Percentiles rank a stretch among this genome's conserved stretches.
phyloP scores from a whole-genome alignment of 2,329 filamentous ascomycete genomes.

The Penicillium sp. region DNA sequence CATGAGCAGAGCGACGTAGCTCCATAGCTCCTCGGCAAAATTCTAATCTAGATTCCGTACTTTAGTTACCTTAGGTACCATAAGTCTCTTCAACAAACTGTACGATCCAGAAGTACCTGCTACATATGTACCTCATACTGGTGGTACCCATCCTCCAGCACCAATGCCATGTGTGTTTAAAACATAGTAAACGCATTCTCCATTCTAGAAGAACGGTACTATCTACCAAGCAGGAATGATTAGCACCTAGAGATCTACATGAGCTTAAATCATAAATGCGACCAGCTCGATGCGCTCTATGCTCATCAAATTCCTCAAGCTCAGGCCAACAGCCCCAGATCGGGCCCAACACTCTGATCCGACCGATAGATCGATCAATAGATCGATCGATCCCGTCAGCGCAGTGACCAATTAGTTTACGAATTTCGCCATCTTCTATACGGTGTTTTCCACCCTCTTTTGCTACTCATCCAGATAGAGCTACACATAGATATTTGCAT shows the following conservation, averaged over 20 bases:
- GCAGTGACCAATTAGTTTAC: background rate
- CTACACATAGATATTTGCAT: background rate
- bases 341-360: background rate
- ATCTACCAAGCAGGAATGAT: too few species aligned
- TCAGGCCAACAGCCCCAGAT: conserved; percentile 1
- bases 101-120: too few species aligned
- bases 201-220: too few species aligned
- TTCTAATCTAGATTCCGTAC: too few species aligned
- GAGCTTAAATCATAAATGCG: background rate
- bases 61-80: too few species aligned
- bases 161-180: too few species aligned
- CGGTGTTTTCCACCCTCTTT: background rate
- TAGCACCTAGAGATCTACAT: too few species aligned
- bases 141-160: too few species aligned
- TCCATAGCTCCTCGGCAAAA: too few species aligned
- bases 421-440: background rate
- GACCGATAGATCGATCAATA: background rate
- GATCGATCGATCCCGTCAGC: background rate
- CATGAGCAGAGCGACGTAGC: too few species aligned
- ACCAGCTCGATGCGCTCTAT: background rate
- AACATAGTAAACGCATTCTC: too few species aligned
- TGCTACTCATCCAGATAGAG: background rate
- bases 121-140: background rate
- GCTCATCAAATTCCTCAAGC: background rate
- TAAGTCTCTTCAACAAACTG: too few species aligned